Evolutionary conservation across 1,139 yeast genomes (phyloP), one percentile per base, ranked within the genome.

Genomic region (Yamadazyma sp.): DNA sequence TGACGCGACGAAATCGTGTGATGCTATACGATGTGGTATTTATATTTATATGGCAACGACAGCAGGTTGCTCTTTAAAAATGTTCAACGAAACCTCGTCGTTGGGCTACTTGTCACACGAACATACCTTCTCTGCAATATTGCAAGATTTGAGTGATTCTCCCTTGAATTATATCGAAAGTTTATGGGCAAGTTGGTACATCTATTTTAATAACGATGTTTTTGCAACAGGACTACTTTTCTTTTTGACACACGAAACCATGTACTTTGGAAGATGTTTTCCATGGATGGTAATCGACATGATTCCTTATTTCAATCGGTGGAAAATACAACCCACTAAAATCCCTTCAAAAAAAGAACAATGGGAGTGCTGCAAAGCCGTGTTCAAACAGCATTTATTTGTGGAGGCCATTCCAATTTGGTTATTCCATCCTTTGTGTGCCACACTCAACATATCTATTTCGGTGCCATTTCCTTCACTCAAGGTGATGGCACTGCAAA

Each of bases 351-450:
- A 54, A 35, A 48, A 57, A 43, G 76, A 70, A 47, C 76, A 70
- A 47, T 70, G 95, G 88, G 89, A 86, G 62, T 90, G 97, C 62
- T 75, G 89, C 46, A 85, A 85, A 61, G 72, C 87, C 15, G 97
- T 90, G 22, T 66, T 90, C 40, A 74, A 82, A 35, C 85, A 94
- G 21, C 97, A 90, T 64, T 80, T 88, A 57, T 63, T 90, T 45
- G 95, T 90, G 39, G 97, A 90, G 65, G 96, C 95, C 9, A 73
- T 92, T 44, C 97, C 97, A 40, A 90, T 90, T 52, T 90, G 96
- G 94, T 82, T 88, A 37, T 90, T 90, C 78, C 97, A 92, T 61
- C 95, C 96, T 40, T 67, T 89, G 53, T 86, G 96, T 66, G 76
- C 82, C 44, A 69, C 70, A 50, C 74, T 88, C 52, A 92, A 92